Conservation (phyloP, 1,139 yeast species). For the Kluyveromyces sp. region DNA sequence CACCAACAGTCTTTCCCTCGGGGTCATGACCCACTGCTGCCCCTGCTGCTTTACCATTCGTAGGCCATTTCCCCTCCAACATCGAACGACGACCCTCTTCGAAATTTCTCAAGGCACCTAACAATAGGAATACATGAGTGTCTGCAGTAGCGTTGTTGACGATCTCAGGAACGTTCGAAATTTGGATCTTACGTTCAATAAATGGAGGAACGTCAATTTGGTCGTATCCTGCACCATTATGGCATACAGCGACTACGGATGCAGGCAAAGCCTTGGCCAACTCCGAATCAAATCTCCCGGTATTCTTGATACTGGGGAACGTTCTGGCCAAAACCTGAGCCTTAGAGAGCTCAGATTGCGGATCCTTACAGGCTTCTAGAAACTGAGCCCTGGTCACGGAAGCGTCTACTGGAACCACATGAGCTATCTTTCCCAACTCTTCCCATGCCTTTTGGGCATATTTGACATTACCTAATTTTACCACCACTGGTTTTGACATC, state of each 20-base stretch:
- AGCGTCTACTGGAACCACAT: constrained; percentile 39
- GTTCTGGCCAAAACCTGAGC: constrained; percentile 48
- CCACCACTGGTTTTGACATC: constrained; percentile 43
- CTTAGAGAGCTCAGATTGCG: constrained; percentile 38
- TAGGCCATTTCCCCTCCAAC: constrained; percentile 53
- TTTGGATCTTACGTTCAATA: constrained; percentile 43
- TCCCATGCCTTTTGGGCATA: constrained; percentile 55
- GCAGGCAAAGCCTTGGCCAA: constrained; percentile 54
- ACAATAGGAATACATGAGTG: constrained; percentile 58
- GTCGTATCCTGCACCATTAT: constrained; percentile 94
- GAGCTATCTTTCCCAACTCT: constrained; percentile 41
- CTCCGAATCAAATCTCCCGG: constrained; percentile 77
- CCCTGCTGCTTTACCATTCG: constrained; percentile 36
- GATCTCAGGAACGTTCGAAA: constrained; percentile 64
- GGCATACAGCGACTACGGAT: constrained; percentile 58
- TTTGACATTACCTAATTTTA: constrained; percentile 49
- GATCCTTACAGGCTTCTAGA: constrained; percentile 40
- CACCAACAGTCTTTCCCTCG: constrained; percentile 53
- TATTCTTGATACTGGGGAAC: constrained; percentile 39
- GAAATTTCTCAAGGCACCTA: constrained; percentile 66
- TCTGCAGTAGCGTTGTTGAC: constrained; percentile 83
- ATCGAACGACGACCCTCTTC: constrained; percentile 42
- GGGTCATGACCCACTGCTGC: constrained; percentile 54
- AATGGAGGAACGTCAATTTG: constrained; percentile 52
- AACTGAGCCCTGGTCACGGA: constrained; percentile 48